Evolutionary conservation across 352 stramenopile genomes (phyloP).

Genomic region (Phytophthora capsici): DNA sequence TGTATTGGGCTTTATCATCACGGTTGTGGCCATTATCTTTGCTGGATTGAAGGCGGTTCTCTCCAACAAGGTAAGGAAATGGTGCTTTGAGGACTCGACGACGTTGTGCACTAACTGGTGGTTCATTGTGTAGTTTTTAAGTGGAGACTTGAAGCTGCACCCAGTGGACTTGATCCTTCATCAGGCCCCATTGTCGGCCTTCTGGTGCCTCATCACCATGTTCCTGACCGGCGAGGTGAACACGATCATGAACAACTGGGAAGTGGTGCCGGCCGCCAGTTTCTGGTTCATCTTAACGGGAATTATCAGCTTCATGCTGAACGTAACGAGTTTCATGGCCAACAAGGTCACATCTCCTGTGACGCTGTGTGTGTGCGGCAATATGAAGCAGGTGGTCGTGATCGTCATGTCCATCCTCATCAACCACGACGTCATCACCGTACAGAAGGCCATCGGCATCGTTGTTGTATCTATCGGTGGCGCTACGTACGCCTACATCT

Average conservation of each 20-base stretch:
- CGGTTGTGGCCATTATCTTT: conserved; percentile 88
- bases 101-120: conserved; percentile 7
- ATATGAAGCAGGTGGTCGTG: conserved; percentile 95
- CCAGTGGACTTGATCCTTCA: conserved; percentile 93
- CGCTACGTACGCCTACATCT: conserved; percentile 79
- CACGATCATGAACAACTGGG: conserved; percentile 67
- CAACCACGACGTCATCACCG: conserved; percentile 74
- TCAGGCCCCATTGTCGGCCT: conserved; percentile 92
- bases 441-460: conserved; percentile 75
- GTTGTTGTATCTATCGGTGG: conserved; percentile 72
- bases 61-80: conserved; percentile 74
- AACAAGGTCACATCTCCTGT: conserved; percentile 96
- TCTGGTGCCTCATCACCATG: conserved; percentile 89
- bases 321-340: conserved; percentile 94
- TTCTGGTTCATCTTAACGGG: conserved; percentile 89
- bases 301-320: conserved; percentile 92
- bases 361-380: conserved; percentile 93
- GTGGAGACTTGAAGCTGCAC: conserved; percentile 93
- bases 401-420: conserved; percentile 84
- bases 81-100: neutral
- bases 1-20: conserved; percentile 90
- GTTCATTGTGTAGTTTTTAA: conserved; percentile 75
- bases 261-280: conserved; percentile 57
- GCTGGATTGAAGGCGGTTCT: conserved; percentile 93
- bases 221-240: conserved; percentile 81